A percentile compares a stretch with the other conserved stretches of the same genome.
Evolutionary conservation across 164 flowering plant genomes (phyloP).

Genomic region (Cinnamomum micranthum): DNA sequence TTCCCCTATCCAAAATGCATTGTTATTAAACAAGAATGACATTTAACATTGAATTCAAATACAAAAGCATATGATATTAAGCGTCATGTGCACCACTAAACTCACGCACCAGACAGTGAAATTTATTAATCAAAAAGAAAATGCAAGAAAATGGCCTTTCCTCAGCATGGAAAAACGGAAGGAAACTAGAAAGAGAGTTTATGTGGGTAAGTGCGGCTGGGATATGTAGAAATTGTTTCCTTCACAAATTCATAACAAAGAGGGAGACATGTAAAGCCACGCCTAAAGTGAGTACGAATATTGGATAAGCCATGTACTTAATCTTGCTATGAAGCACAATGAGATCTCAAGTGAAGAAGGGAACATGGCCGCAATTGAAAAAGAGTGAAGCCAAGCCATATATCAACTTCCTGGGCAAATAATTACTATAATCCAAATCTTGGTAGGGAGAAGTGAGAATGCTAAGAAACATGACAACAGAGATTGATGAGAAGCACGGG

Average conservation of each 20-base stretch:
- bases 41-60: too few species aligned
- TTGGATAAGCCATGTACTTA: not conserved
- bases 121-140: too few species aligned
- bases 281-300: not conserved
- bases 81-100: too few species aligned
- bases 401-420: constrained; percentile 1
- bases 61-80: too few species aligned
- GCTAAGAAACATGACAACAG: not conserved
- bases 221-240: not conserved
- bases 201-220: too few species aligned
- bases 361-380: not conserved
- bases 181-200: too few species aligned
- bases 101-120: too few species aligned
- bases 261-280: not conserved
- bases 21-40: too few species aligned
- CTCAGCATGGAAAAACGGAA: too few species aligned
- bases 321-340: not conserved
- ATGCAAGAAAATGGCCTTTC: too few species aligned
- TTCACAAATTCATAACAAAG: not conserved
- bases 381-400: not conserved
- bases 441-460: constrained; percentile 1
- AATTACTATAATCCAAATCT: not conserved
- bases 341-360: not conserved
- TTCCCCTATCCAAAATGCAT: too few species aligned
- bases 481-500: not conserved